phyloP scores from a whole-genome alignment of 805 yeast species.

The Debaryomyces castellii region DNA sequence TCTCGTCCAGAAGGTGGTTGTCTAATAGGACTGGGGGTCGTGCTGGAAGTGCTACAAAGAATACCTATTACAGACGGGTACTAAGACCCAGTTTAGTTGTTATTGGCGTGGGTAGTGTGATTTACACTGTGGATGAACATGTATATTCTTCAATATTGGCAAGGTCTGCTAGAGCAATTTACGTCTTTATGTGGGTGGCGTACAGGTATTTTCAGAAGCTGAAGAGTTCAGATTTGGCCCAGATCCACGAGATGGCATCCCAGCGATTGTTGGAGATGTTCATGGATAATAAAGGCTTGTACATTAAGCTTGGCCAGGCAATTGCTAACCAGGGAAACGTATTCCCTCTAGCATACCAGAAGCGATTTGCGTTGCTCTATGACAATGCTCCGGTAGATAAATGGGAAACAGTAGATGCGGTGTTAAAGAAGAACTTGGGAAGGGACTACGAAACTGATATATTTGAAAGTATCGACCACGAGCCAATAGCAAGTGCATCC shows the following conservation, averaged over 20 bases:
- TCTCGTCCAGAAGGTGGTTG: neutral
- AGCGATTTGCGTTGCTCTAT: conserved; percentile 55
- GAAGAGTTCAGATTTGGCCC: conserved; percentile 39
- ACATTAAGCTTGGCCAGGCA: conserved; percentile 77
- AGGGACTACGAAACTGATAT: conserved; percentile 32
- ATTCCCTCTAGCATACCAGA: conserved; percentile 65
- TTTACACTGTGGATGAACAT: conserved; percentile 11
- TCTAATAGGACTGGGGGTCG: neutral
- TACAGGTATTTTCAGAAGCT: conserved; percentile 54
- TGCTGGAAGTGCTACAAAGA: neutral
- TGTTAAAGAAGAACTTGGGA: conserved; percentile 44
- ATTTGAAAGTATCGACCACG: conserved; percentile 49
- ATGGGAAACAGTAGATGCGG: conserved; percentile 46
- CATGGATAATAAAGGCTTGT: conserved; percentile 45
- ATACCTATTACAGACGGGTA: neutral
- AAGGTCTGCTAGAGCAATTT: conserved; percentile 54
- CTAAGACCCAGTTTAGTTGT: conserved; percentile 3
- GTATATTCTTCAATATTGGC: conserved; percentile 46
- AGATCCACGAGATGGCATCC: conserved; percentile 61
- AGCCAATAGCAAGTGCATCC: conserved; percentile 73
- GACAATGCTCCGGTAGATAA: conserved; percentile 66
- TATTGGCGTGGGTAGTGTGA: conserved; percentile 8
- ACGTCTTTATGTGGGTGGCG: conserved; percentile 50
- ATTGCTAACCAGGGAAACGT: conserved; percentile 72
- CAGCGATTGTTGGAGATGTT: conserved; percentile 29